These are phyloP conservation scores for Blastomyces emzantsi DNA, from an alignment of 2,329 filamentous ascomycete genomes.

Conservation along the genomic window DNA sequence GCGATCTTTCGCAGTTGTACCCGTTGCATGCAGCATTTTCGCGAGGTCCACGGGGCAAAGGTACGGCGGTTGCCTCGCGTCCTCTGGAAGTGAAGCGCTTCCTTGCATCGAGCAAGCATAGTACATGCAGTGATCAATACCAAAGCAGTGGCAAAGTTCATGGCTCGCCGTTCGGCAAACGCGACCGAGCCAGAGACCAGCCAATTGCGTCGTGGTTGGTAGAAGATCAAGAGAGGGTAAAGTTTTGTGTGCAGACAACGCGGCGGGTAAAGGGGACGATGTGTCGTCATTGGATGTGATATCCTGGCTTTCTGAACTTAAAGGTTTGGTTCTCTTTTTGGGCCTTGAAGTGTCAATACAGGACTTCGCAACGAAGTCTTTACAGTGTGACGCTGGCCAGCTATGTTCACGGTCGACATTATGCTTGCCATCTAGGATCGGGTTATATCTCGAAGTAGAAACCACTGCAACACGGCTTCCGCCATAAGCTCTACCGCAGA, in stretches of 20 bases:
- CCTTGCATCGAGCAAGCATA: slow-evolving; percentile 31
- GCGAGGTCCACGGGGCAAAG: slow-evolving; percentile 26
- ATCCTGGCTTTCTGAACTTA: background rate
- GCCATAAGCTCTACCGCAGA: slow-evolving; percentile 58
- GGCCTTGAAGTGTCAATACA: slow-evolving; percentile 21
- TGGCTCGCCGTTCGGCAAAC: slow-evolving; percentile 52
- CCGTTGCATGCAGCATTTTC: slow-evolving; percentile 22
- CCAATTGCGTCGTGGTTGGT: slow-evolving; percentile 20
- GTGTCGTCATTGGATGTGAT: background rate
- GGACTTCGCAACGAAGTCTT: slow-evolving; percentile 41
- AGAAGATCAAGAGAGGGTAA: slow-evolving; percentile 7
- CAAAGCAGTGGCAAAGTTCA: slow-evolving; percentile 60
- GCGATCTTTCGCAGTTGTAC: slow-evolving; percentile 12
- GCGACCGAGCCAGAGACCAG: slow-evolving; percentile 49
- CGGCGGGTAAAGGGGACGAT: slow-evolving; percentile 15
- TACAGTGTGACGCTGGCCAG: slow-evolving; percentile 59
- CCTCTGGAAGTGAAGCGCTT: slow-evolving; percentile 24
- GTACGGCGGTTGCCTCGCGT: slow-evolving; percentile 27
- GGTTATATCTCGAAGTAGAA: slow-evolving; percentile 53
- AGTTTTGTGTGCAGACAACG: slow-evolving; percentile 14
- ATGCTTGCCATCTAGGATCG: slow-evolving; percentile 36
- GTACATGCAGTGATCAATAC: slow-evolving; percentile 53
- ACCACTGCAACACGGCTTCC: slow-evolving; percentile 55
- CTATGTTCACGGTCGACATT: slow-evolving; percentile 44
- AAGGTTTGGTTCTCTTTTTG: background rate